phyloP scores from a whole-genome alignment of 345 rosid genomes.

The Adansonia digitata region DNA sequence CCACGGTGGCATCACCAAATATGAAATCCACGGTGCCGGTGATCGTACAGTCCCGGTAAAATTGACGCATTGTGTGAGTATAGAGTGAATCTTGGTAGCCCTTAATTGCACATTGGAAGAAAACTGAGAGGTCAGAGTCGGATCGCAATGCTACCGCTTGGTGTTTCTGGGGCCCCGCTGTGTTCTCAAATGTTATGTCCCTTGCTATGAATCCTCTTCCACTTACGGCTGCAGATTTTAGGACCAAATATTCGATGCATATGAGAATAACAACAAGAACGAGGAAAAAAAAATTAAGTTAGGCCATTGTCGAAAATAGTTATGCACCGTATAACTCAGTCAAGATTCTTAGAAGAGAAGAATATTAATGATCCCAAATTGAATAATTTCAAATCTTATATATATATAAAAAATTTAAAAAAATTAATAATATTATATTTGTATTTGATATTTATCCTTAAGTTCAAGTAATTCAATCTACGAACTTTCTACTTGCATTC shows the following conservation, averaged over 20 bases:
- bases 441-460: too few species aligned
- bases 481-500: too few species aligned
- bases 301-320: too few species aligned
- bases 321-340: background rate
- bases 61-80: constrained; percentile 85
- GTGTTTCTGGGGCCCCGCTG: constrained; percentile 82
- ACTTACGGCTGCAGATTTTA: constrained; percentile 64
- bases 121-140: constrained; percentile 71
- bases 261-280: background rate
- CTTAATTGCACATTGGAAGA: constrained; percentile 49
- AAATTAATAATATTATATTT: too few species aligned
- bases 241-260: background rate
- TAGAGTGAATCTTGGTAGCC: constrained; percentile 91
- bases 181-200: constrained; percentile 75
- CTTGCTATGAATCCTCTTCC: constrained; percentile 81
- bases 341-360: background rate
- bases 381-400: too few species aligned
- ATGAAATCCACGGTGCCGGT: constrained; percentile 85
- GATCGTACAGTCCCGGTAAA: constrained; percentile 75
- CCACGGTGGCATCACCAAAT: constrained; percentile 69
- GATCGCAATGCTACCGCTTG: constrained; percentile 84
- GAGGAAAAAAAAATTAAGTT: too few species aligned
- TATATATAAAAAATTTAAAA: too few species aligned
- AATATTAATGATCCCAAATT: background rate
- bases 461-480: too few species aligned